Percentiles rank a stretch among this genome's conserved stretches.
Conservation (phyloP, 2,329 filamentous ascomycete species). For the Neonectria punicea region DNA sequence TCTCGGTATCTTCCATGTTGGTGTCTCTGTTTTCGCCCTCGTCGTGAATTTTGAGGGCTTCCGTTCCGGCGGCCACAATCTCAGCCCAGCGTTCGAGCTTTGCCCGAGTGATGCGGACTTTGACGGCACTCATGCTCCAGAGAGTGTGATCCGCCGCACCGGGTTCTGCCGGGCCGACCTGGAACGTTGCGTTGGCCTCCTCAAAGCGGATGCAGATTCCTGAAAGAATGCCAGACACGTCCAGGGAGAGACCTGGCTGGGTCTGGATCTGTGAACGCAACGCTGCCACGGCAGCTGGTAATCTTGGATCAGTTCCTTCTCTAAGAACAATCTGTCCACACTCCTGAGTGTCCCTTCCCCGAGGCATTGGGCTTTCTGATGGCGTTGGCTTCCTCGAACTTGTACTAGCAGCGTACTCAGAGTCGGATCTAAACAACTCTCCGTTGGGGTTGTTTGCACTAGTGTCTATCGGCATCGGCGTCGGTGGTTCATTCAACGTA, state of each 20-base stretch:
- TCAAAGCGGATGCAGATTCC: slow-evolving; percentile 56
- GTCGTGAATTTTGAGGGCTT: slow-evolving; percentile 36
- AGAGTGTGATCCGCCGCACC: slow-evolving; percentile 56
- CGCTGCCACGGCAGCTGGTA: slow-evolving; percentile 53
- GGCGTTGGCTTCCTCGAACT: slow-evolving; percentile 26
- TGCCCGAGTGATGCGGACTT: slow-evolving; percentile 57
- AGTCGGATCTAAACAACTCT: slow-evolving; percentile 39
- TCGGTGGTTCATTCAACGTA: slow-evolving; percentile 38
- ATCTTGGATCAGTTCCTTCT: slow-evolving; percentile 49
- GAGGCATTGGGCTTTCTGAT: slow-evolving; percentile 8
- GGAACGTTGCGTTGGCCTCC: slow-evolving; percentile 52
- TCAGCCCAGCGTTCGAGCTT: slow-evolving; percentile 61
- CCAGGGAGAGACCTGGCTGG: slow-evolving; percentile 57
- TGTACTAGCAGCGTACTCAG: slow-evolving; percentile 29
- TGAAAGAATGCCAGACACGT: slow-evolving; percentile 56
- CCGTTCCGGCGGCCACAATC: slow-evolving; percentile 52
- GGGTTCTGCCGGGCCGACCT: slow-evolving; percentile 43
- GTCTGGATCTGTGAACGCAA: slow-evolving; percentile 55
- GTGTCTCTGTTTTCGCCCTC: slow-evolving; percentile 28
- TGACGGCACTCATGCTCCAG: slow-evolving; percentile 60
- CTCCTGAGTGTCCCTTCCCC: slow-evolving; percentile 25
- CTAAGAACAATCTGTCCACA: slow-evolving; percentile 37
- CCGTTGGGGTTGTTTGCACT: slow-evolving; percentile 33
- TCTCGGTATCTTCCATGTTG: slow-evolving; percentile 23
- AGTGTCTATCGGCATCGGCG: slow-evolving; percentile 41